Conservation (phyloP, 176 grass and related monocot species). For the Poa annua region DNA sequence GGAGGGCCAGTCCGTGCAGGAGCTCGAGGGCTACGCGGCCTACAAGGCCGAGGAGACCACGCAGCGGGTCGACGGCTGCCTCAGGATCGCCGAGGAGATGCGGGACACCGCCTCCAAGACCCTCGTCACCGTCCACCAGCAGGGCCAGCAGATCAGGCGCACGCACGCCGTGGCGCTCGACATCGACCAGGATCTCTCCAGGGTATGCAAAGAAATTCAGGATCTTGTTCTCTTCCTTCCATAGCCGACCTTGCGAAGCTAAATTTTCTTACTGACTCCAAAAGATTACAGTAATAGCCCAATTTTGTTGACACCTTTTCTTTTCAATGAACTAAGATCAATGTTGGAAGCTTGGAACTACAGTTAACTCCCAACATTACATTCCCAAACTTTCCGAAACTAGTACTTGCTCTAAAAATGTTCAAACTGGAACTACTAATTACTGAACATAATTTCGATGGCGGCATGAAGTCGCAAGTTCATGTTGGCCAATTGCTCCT, state of each 20-base stretch:
- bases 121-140: conserved; percentile 83
- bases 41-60: conserved; percentile 86
- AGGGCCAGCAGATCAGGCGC: conserved; percentile 80
- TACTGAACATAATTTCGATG: neutral
- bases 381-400: no score
- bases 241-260: neutral
- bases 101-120: conserved; percentile 75
- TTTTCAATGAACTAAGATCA: neutral
- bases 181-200: conserved; percentile 86
- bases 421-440: neutral
- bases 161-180: conserved; percentile 75
- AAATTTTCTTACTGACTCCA: neutral
- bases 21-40: conserved; percentile 71
- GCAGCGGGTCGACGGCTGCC: conserved; percentile 52
- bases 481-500: neutral
- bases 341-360: neutral
- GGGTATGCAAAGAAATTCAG: conserved; percentile 44
- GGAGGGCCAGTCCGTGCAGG: conserved; percentile 71
- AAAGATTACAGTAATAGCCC: neutral
- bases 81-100: conserved; percentile 88
- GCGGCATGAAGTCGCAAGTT: neutral
- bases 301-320: neutral
- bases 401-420: neutral
- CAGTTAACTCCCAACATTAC: neutral
- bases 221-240: neutral